phyloP scores from a whole-genome alignment of 2,329 filamentous ascomycete genomes.

The Rosellinia necatrix region DNA sequence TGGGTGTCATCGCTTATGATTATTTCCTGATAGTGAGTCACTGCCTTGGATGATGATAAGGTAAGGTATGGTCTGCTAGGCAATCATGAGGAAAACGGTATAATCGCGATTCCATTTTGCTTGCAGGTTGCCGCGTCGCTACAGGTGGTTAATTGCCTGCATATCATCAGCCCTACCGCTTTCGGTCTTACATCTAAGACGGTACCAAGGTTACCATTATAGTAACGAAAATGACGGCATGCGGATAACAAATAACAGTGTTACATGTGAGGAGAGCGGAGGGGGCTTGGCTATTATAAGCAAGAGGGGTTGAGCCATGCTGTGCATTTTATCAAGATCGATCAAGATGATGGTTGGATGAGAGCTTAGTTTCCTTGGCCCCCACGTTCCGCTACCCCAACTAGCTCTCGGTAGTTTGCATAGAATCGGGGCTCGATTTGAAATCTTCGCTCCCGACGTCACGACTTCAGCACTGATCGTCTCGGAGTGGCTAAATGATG shows the following conservation, averaged over 20 bases:
- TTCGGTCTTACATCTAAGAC: neutral
- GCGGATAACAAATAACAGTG: neutral
- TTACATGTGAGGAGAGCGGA: slow-evolving; percentile 1
- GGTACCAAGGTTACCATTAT: neutral
- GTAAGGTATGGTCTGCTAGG: neutral
- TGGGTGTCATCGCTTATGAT: neutral
- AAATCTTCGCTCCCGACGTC: neutral
- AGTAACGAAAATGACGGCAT: neutral
- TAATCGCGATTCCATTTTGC: too few relatives aligned
- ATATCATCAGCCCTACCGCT: slow-evolving; percentile 18
- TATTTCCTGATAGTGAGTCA: neutral
- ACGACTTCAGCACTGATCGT: neutral
- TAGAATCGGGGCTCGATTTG: neutral
- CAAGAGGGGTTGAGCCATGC: neutral
- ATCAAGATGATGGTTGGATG: slow-evolving; percentile 5
- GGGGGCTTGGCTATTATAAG: slow-evolving; percentile 3
- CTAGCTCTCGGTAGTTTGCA: neutral
- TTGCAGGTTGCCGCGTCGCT: neutral
- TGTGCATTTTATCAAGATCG: slow-evolving; percentile 6
- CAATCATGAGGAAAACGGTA: neutral
- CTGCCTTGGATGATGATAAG: neutral
- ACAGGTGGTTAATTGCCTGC: neutral
- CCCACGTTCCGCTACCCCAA: slow-evolving; percentile 3
- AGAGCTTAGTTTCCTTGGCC: neutral
- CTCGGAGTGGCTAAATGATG: neutral